phyloP scores from a whole-genome alignment of 2,329 filamentous ascomycete genomes.

The Geoglossum cookeanum region DNA sequence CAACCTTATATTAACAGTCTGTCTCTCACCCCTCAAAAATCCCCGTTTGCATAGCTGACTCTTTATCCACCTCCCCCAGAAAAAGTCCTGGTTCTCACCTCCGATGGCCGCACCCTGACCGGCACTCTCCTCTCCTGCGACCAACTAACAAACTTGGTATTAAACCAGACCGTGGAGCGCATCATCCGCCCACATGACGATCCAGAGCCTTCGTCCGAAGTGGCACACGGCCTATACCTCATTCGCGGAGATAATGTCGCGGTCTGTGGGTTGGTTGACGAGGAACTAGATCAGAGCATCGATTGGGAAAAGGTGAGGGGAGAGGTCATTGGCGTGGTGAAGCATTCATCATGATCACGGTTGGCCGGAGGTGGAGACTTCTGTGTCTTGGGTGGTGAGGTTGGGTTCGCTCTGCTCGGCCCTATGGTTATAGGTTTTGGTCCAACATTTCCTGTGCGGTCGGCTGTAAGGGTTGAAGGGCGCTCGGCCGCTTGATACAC shows the following conservation, averaged over 20 bases:
- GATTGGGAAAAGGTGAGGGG: conserved; percentile 86
- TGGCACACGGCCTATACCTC: conserved; percentile 74
- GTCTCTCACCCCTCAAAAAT: conserved; percentile 9
- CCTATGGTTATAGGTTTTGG: no score
- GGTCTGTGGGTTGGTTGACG: conserved; percentile 74
- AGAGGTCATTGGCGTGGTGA: conserved; percentile 64
- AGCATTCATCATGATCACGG: conserved; percentile 38
- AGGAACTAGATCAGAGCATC: conserved; percentile 72
- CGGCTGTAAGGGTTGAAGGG: no score
- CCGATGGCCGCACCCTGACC: conserved; percentile 17
- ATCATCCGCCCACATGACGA: conserved; percentile 78
- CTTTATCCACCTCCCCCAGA: conserved; percentile 5
- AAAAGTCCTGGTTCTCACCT: conserved; percentile 7
- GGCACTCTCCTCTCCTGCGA: conserved; percentile 76
- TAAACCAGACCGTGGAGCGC: conserved; percentile 68
- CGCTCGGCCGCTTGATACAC: no score
- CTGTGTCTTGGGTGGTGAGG: not conserved
- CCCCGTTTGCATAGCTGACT: not conserved
- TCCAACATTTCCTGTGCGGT: no score
- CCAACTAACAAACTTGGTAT: conserved; percentile 80
- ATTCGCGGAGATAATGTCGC: conserved; percentile 91
- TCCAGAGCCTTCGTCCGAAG: conserved; percentile 57
- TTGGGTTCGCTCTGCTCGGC: not conserved
- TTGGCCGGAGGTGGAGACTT: not conserved
- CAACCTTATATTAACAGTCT: conserved; percentile 34